Evolutionary conservation across 1,284 basidiomycete species (phyloP).

Genomic region (Mycena sp.): DNA sequence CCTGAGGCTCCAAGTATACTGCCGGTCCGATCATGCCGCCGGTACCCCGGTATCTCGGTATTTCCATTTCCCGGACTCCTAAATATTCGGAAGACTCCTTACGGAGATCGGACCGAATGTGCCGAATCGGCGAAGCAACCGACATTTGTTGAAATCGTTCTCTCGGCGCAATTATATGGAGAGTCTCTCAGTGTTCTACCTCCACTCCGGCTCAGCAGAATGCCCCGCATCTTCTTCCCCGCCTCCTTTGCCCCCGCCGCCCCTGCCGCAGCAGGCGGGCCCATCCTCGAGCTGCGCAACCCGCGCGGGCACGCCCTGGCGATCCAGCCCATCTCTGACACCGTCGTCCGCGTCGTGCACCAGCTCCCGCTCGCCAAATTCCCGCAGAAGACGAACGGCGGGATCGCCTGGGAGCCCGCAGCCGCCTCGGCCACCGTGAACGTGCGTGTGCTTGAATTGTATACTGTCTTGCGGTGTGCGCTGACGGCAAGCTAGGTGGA

Average conservation of each 20-base stretch:
- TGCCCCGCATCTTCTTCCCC: constrained; percentile 27
- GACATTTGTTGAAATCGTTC: background rate
- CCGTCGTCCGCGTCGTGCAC: constrained; percentile 26
- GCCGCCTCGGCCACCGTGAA: constrained; percentile 4
- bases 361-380: constrained; percentile 27
- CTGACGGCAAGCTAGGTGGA: background rate
- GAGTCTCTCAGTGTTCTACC: background rate
- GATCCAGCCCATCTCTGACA: constrained; percentile 28
- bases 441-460: constrained; percentile 4
- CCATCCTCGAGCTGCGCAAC: constrained; percentile 25
- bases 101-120: background rate
- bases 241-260: constrained; percentile 8
- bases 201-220: background rate
- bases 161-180: too few relatives aligned
- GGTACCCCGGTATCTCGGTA: too few relatives aligned
- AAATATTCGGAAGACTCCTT: too few relatives aligned
- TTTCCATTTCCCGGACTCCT: too few relatives aligned
- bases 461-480: background rate
- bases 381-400: constrained; percentile 27
- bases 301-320: constrained; percentile 21
- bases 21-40: too few relatives aligned
- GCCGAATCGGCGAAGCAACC: background rate
- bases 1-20: too few relatives aligned
- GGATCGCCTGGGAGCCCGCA: constrained; percentile 18
- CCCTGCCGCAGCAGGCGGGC: background rate